phyloP scores from a whole-genome alignment of 2,329 filamentous ascomycete species.

The Colletotrichum chlorophyti region DNA sequence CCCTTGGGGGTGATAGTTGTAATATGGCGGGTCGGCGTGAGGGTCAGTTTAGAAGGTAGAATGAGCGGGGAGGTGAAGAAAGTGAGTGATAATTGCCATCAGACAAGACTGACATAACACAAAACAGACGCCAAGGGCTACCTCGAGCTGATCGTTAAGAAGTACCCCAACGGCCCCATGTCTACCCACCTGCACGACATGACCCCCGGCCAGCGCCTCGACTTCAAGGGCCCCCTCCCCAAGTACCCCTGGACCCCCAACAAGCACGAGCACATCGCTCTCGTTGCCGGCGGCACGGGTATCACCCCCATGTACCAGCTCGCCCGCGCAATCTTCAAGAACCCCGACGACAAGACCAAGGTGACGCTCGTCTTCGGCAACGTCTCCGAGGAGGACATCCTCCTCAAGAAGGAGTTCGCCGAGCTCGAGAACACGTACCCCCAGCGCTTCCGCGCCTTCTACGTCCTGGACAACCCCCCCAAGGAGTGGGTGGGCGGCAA shows the following conservation, averaged over 20 bases:
- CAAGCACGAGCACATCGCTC: conserved; percentile 89
- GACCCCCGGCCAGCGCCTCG: conserved; percentile 80
- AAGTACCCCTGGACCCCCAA: conserved; percentile 92
- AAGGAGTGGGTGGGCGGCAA: conserved; percentile 78
- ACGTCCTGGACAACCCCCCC: conserved; percentile 85
- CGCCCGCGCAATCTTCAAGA: conserved; percentile 88
- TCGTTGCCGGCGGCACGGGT: conserved; percentile 93
- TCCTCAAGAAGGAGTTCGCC: conserved; percentile 84
- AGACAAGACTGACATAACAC: not conserved
- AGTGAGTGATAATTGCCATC: conserved; percentile 23
- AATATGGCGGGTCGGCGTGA: too few relatives aligned
- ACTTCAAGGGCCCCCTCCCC: conserved; percentile 93
- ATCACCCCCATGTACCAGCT: conserved; percentile 99
- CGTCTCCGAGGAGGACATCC: conserved; percentile 86
- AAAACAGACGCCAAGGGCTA: conserved; percentile 73
- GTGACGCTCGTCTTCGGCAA: conserved; percentile 96
- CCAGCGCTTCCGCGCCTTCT: conserved; percentile 93
- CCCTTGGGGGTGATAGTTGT: not conserved
- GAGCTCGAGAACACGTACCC: conserved; percentile 95
- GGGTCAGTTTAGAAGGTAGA: too few relatives aligned
- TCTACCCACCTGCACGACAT: conserved; percentile 86
- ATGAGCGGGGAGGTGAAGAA: not conserved
- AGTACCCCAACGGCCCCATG: conserved; percentile 91
- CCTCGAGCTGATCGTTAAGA: conserved; percentile 90
- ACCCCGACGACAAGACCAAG: conserved; percentile 96